phyloP scores from a whole-genome alignment of 768 basidiomycete species.

The Mycena galopus region DNA sequence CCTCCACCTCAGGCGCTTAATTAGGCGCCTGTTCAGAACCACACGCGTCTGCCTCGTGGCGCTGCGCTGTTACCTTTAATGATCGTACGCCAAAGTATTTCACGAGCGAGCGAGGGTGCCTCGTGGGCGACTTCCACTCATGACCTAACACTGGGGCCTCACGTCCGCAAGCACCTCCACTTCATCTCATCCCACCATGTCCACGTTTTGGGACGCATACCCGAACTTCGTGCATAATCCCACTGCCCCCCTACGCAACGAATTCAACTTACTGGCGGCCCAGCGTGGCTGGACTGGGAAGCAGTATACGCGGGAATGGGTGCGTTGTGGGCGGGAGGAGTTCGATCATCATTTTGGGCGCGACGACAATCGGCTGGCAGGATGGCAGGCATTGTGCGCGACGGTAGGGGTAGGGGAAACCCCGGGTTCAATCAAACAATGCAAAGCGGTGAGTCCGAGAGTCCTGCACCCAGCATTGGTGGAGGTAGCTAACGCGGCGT shows the following conservation, averaged over 20 bases:
- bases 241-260: constrained; percentile 15
- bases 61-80: too few relatives aligned
- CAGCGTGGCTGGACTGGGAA: constrained; percentile 26
- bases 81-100: too few relatives aligned
- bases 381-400: constrained; percentile 35
- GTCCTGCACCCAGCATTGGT: not conserved
- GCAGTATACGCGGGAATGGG: constrained; percentile 26
- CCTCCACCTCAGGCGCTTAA: too few relatives aligned
- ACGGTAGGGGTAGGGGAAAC: constrained; percentile 11
- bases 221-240: constrained; percentile 30
- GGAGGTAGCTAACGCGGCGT: not conserved
- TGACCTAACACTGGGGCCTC: too few relatives aligned
- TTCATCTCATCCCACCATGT: constrained; percentile 7
- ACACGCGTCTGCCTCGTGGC: too few relatives aligned
- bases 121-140: too few relatives aligned
- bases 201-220: constrained; percentile 22
- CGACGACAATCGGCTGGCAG: constrained; percentile 25
- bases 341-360: constrained; percentile 26
- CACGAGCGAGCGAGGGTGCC: too few relatives aligned
- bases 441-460: constrained; percentile 33
- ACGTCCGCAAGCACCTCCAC: too few relatives aligned
- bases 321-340: constrained; percentile 25
- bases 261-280: constrained; percentile 30
- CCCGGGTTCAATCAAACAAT: constrained; percentile 29
- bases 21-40: too few relatives aligned